Conservation (phyloP, 305 asterid genomes). For the Solanum hybrid region DNA sequence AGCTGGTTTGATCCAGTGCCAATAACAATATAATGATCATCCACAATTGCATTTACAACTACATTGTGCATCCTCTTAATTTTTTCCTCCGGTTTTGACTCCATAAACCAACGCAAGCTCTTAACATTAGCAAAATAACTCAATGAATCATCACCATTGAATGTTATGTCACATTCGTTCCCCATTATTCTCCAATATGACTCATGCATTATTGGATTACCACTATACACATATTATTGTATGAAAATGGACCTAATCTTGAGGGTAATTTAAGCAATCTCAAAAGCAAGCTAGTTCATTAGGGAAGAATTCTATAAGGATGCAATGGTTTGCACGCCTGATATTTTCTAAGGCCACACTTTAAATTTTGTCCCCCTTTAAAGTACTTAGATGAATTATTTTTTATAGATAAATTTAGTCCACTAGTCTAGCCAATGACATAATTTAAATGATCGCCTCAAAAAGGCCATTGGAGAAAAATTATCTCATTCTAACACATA, state of each 20-base stretch:
- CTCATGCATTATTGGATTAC: no score
- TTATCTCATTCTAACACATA: neutral
- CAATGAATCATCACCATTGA: conserved; percentile 36
- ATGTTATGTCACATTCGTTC: conserved; percentile 12
- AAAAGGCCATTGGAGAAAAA: no score
- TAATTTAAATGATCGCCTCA: no score
- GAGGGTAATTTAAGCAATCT: no score
- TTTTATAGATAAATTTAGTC: neutral
- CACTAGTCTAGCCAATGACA: neutral
- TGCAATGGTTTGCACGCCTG: neutral
- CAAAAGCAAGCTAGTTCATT: neutral
- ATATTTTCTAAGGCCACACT: neutral
- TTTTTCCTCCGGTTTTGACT: conserved; percentile 52
- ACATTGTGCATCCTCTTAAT: conserved; percentile 46
- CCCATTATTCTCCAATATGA: conserved; percentile 49
- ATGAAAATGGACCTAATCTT: no score
- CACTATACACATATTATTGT: no score
- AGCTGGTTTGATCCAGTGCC: conserved; percentile 34
- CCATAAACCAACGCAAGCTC: conserved; percentile 59
- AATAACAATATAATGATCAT: conserved; percentile 36
- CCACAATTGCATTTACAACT: conserved; percentile 8
- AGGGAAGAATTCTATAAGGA: neutral
- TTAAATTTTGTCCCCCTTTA: neutral
- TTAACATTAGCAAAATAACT: conserved; percentile 52
- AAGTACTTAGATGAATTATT: no score